Base-by-base conservation (phyloP, 2,329 filamentous ascomycete genomes). In the Hypomyces rosellus region DNA sequence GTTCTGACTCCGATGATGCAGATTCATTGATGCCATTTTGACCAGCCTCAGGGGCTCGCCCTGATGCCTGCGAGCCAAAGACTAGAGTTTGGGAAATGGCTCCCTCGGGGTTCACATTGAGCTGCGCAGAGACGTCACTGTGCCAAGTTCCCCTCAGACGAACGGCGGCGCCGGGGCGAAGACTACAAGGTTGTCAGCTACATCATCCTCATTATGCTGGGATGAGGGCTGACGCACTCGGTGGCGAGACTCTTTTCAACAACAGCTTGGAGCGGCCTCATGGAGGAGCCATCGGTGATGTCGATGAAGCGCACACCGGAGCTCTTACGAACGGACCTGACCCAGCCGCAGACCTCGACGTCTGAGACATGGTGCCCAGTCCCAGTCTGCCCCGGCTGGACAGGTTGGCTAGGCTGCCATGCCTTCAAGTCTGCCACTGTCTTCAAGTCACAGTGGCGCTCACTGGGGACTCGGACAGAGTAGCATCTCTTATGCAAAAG, bases 261-360 rank as follows among this genome's bases (percentile, higher is more conserved):
- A 43, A 96, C 82, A 42, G 86, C 89, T 71, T 99, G 93, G 49
- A 97, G 68, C 25, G 88, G 76, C 54, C 84, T 75, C 58, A 88
- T 74, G 39, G 87, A 89, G 12, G 90, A 95, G 41, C 93, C 93
- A 74, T 99, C 93, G 11, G 86, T 85, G 47, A 97, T 75, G 53
- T 89, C 81, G 47, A 91, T 85, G 70, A 99, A 97, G 5, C 86
- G 84, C 53, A 86, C 76, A 18, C 79, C 79, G 66, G 96, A 95
- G 74, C 95, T 90, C 66, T 89, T 88, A 55, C 92, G 81, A 53
- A 96, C 84, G 4, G 89, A 92, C 55, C 88, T 82, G 49, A 96
- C 78, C 72, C 86, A 92, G 54, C 91, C 92, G 64, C 86, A 79
- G 59, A 96, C 74, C 51, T 77, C 76, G 44, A 86, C 74, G 59